These are phyloP conservation scores for Vanderwaltozyma polyspora DNA, from an alignment of 805 yeast genomes.

Conservation along the genomic window DNA sequence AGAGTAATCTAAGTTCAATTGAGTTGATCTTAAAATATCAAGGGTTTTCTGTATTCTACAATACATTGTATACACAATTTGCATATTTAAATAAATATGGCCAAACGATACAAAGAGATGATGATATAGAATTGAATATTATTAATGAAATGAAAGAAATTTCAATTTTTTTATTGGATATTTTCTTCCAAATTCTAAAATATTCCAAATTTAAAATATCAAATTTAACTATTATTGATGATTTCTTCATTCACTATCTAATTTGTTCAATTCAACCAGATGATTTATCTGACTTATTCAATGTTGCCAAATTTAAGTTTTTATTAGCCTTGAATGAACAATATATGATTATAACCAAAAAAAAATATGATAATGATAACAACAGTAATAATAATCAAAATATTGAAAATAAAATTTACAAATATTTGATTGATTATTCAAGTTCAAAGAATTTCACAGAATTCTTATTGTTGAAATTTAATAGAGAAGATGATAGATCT, in stretches of 20 bases:
- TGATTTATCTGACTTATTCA: slow-evolving; percentile 43
- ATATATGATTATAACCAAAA: slow-evolving; percentile 51
- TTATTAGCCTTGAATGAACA: slow-evolving; percentile 77
- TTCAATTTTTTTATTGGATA: slow-evolving; percentile 36
- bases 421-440: slow-evolving; percentile 34
- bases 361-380: slow-evolving; percentile 6
- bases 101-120: slow-evolving; percentile 4
- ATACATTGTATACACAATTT: slow-evolving; percentile 29
- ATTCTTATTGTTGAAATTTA: slow-evolving; percentile 61
- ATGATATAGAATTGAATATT: slow-evolving; percentile 24
- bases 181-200: slow-evolving; percentile 46
- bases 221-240: slow-evolving; percentile 34
- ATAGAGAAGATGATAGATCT: slow-evolving; percentile 59
- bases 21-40: slow-evolving; percentile 39
- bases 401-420: slow-evolving; percentile 42
- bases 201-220: slow-evolving; percentile 33
- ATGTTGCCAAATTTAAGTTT: slow-evolving; percentile 58
- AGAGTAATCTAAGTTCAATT: slow-evolving; percentile 32
- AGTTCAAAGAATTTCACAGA: slow-evolving; percentile 49
- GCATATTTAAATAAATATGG: slow-evolving; percentile 26
- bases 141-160: slow-evolving; percentile 29
- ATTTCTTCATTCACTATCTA: slow-evolving; percentile 36
- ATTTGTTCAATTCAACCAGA: slow-evolving; percentile 35
- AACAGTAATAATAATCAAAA: too few species aligned
- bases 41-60: slow-evolving; percentile 39